Conservation (phyloP, 2,329 filamentous ascomycete species). For the Sclerotinia trifoliorum region DNA sequence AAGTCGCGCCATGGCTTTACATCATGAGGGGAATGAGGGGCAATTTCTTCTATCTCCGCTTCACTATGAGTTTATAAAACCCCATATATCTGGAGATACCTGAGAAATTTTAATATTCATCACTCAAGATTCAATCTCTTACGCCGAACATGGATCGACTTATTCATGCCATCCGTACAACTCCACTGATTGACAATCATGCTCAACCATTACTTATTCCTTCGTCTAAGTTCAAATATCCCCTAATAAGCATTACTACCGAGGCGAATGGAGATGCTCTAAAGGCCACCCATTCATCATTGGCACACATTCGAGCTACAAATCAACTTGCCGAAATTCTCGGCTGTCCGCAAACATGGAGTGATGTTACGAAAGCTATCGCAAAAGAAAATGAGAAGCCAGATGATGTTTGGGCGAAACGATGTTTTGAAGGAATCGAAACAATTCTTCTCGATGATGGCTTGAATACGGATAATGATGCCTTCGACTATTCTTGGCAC, state of each 20-base stretch:
- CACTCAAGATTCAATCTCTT: neutral
- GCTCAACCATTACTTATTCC: constrained; percentile 65
- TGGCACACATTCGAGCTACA: constrained; percentile 69
- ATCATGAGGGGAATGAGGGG: constrained; percentile 13
- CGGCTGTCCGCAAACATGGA: constrained; percentile 62
- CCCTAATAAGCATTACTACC: constrained; percentile 61
- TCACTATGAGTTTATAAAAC: neutral
- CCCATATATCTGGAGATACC: neutral
- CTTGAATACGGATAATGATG: constrained; percentile 54
- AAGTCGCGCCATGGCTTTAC: neutral
- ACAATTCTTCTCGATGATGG: constrained; percentile 78
- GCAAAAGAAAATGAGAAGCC: constrained; percentile 30
- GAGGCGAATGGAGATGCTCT: constrained; percentile 72
- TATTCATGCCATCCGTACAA: constrained; percentile 47
- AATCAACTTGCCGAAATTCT: constrained; percentile 67
- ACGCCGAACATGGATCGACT: constrained; percentile 13
- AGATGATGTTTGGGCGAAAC: constrained; percentile 55
- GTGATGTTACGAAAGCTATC: constrained; percentile 45
- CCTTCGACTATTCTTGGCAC: constrained; percentile 63
- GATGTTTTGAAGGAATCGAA: constrained; percentile 71
- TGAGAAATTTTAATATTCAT: neutral
- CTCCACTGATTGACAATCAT: constrained; percentile 71
- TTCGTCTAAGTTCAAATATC: constrained; percentile 47
- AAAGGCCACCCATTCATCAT: constrained; percentile 56
- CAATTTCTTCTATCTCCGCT: neutral